Conservation (phyloP, 2,329 filamentous ascomycete species). For the Fusarium stilboides region DNA sequence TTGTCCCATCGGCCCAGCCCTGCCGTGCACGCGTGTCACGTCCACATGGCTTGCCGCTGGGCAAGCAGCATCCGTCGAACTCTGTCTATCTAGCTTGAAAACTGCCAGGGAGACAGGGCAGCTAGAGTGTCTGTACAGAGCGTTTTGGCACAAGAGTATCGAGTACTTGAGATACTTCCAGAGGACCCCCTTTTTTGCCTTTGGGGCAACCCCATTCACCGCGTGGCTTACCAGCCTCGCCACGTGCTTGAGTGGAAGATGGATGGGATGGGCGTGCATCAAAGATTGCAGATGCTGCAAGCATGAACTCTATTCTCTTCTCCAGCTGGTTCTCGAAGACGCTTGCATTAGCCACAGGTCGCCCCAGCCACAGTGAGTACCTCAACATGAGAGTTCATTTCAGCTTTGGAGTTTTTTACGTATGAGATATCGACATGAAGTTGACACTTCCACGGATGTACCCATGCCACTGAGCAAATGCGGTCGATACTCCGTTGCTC, state of each 20-base stretch:
- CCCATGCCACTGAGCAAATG: neutral
- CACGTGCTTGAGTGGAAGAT: slow-evolving; percentile 39
- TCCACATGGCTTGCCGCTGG: slow-evolving; percentile 36
- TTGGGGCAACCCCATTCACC: slow-evolving; percentile 6
- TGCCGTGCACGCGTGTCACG: slow-evolving; percentile 25
- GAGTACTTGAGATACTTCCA: slow-evolving; percentile 38
- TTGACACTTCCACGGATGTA: neutral
- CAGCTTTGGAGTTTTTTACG: slow-evolving; percentile 21
- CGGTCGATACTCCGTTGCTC: neutral
- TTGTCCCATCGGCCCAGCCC: slow-evolving; percentile 18
- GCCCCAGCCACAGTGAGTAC: slow-evolving; percentile 26
- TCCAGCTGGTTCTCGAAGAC: slow-evolving; percentile 31
- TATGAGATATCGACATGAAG: slow-evolving; percentile 26
- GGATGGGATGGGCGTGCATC: slow-evolving; percentile 32
- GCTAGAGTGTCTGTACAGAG: neutral
- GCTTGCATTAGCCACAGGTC: slow-evolving; percentile 30
- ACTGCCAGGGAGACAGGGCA: neutral
- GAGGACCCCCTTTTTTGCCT: slow-evolving; percentile 21
- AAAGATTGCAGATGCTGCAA: slow-evolving; percentile 24
- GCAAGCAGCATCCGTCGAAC: slow-evolving; percentile 17
- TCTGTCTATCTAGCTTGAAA: slow-evolving; percentile 17
- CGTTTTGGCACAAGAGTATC: slow-evolving; percentile 27
- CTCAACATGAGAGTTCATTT: slow-evolving; percentile 4
- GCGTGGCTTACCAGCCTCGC: slow-evolving; percentile 43
- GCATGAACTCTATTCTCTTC: slow-evolving; percentile 33